Base-by-base conservation (phyloP, 2,329 filamentous ascomycete genomes). In the Trichoderma sp. region DNA sequence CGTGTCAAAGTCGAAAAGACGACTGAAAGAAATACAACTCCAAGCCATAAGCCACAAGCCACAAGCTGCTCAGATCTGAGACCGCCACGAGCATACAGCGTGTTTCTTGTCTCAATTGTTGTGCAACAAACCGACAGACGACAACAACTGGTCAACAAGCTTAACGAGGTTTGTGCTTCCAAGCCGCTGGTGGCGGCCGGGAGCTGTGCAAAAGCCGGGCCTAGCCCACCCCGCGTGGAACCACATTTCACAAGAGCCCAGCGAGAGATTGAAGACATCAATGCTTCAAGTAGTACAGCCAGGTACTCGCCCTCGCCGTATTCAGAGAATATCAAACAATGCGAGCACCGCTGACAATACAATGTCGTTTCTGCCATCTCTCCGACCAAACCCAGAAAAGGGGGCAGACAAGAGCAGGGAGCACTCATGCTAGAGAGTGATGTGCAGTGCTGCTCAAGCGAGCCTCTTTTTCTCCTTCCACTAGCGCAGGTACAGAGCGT, bases 401-500 rank as follows among this genome's bases (percentile, higher is more conserved):
- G 63, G 63, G 63, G 18, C 34, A 34, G 34, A 24, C 3, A 26
- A 49, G 26, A 28, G 37, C 24, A 66, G 39, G 63, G 37, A 34
- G 52, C 37, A 43, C 64, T 21, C 37, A 16, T 59, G 52, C 54
- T 66, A 49, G 54, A 67, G 39, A 59, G 43, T 58, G 64, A 67
- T 59, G 64, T 66, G 63, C 63, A 39, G 51, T 58, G 58, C 59
- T 37, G 63, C 59, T 58, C 58, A 68, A 60, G 39, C 66, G 51
- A 68, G 30, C 16, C 21, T 54, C 51, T 39, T 32, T 59, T 51
- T 43, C 39, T n/a, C 30, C 32, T 58, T 34, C 39, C 59, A 58
- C 67, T 69, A 68, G 66, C 37, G 66, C 66, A 68, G 66, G 67
- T 65, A 69, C 59, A 68, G 28, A 58, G 16, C 59, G 24, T 56